phyloP scores from a whole-genome alignment of 495 filamentous ascomycete species.

The Penicillium ochrochloron region DNA sequence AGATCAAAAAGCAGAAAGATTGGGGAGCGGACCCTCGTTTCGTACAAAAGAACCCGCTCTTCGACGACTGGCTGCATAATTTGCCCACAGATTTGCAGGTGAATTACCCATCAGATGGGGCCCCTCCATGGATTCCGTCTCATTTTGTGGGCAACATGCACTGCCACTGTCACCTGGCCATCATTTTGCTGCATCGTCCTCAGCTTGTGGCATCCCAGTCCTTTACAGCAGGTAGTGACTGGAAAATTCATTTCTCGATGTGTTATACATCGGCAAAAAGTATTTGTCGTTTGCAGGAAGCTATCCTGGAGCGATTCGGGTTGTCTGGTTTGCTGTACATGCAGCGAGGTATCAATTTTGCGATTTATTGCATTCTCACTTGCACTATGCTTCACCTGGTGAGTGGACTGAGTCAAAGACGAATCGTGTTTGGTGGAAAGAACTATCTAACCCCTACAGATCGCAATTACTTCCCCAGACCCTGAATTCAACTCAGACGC shows the following conservation, averaged over 20 bases:
- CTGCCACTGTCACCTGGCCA: slow-evolving; percentile 84
- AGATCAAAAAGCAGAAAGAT: slow-evolving; percentile 81
- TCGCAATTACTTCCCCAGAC: slow-evolving; percentile 93
- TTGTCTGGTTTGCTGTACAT: slow-evolving; percentile 86
- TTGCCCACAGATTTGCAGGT: slow-evolving; percentile 82
- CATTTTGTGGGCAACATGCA: slow-evolving; percentile 94
- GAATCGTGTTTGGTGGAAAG: background rate
- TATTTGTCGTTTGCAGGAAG: slow-evolving; percentile 90
- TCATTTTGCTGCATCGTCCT: slow-evolving; percentile 88
- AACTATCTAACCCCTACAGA: slow-evolving; percentile 54
- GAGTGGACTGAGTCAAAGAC: slow-evolving; percentile 39
- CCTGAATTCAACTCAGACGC: slow-evolving; percentile 85
- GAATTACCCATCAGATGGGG: slow-evolving; percentile 76
- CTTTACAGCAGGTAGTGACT: slow-evolving; percentile 70
- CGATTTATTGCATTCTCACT: slow-evolving; percentile 88
- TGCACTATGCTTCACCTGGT: slow-evolving; percentile 97
- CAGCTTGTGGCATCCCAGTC: slow-evolving; percentile 80
- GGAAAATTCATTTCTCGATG: slow-evolving; percentile 86
- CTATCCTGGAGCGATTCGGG: slow-evolving; percentile 75
- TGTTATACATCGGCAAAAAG: slow-evolving; percentile 87
- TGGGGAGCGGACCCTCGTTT: slow-evolving; percentile 91
- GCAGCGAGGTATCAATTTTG: slow-evolving; percentile 94
- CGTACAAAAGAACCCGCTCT: slow-evolving; percentile 72
- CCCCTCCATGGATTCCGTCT: slow-evolving; percentile 82
- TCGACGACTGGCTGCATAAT: slow-evolving; percentile 74